Evolutionary conservation across 1,284 basidiomycete genomes (phyloP).

Genomic region (Malassezia japonica): DNA sequence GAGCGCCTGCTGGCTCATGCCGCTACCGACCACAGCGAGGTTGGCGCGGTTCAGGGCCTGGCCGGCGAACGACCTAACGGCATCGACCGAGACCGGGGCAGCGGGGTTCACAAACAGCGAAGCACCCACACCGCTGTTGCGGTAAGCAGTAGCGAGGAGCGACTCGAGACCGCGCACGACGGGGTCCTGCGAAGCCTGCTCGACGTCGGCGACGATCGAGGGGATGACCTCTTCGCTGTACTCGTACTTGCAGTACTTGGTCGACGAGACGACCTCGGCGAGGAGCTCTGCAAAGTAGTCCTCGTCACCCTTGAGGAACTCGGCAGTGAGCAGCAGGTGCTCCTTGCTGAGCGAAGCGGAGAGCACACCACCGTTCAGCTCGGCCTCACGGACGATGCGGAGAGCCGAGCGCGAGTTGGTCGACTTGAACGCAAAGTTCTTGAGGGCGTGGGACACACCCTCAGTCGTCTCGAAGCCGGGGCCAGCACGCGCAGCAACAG

Average conservation of each 20-base stretch:
- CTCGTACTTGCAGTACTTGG: slow-evolving; percentile 40
- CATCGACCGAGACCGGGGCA: slow-evolving; percentile 33
- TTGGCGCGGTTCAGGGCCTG: slow-evolving; percentile 21
- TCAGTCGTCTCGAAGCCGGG: slow-evolving; percentile 14
- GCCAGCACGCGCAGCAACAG: slow-evolving; percentile 16
- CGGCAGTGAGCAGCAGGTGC: slow-evolving; percentile 81
- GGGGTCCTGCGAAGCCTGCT: slow-evolving; percentile 31
- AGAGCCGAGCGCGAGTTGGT: slow-evolving; percentile 64
- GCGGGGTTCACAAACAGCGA: slow-evolving; percentile 43
- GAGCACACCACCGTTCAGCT: slow-evolving; percentile 86
- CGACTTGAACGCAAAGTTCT: slow-evolving; percentile 38
- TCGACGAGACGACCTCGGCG: slow-evolving; percentile 35
- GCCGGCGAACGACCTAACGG: slow-evolving; percentile 36
- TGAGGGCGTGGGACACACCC: slow-evolving; percentile 16
- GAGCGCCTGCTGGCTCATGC: slow-evolving; percentile 31
- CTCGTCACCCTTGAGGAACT: slow-evolving; percentile 94
- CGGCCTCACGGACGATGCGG: slow-evolving; percentile 80
- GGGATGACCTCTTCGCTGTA: slow-evolving; percentile 45
- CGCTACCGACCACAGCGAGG: slow-evolving; percentile 43
- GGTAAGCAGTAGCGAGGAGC: slow-evolving; percentile 43
- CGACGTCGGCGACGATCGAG: slow-evolving; percentile 33
- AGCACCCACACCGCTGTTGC: slow-evolving; percentile 37
- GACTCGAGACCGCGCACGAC: slow-evolving; percentile 34
- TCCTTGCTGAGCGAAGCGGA: slow-evolving; percentile 77
- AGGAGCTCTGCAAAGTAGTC: slow-evolving; percentile 44